These are phyloP conservation scores for Microdochium bolleyi DNA, from an alignment of 2,329 filamentous ascomycete genomes.

Conservation along the genomic window DNA sequence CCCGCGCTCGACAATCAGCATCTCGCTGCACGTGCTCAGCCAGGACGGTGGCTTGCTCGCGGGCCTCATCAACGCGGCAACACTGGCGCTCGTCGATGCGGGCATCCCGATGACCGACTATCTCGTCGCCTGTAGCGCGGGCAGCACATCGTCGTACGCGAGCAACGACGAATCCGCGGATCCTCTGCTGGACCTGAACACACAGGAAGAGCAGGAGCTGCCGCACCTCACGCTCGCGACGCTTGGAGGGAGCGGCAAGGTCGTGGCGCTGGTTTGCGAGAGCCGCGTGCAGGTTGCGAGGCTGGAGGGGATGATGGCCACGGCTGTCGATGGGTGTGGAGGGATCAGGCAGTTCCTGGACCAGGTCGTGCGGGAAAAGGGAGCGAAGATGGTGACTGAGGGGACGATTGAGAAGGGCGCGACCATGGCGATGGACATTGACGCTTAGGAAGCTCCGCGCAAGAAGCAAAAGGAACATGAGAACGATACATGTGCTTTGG, in stretches of 20 bases:
- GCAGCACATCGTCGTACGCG: slow-evolving; percentile 62
- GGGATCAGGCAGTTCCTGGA: slow-evolving; percentile 78
- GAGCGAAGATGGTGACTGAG: slow-evolving; percentile 53
- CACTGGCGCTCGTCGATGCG: slow-evolving; percentile 86
- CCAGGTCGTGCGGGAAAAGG: slow-evolving; percentile 65
- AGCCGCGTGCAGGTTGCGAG: slow-evolving; percentile 75
- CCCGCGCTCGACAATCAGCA: slow-evolving; percentile 75
- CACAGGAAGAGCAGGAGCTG: slow-evolving; percentile 76
- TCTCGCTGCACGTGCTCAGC: slow-evolving; percentile 80
- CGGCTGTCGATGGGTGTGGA: slow-evolving; percentile 86
- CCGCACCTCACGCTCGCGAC: slow-evolving; percentile 84
- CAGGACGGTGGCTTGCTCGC: slow-evolving; percentile 88
- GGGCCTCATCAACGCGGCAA: slow-evolving; percentile 83
- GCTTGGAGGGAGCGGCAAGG: slow-evolving; percentile 63
- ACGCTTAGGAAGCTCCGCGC: too few relatives aligned
- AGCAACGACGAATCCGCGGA: slow-evolving; percentile 63
- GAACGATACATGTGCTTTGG: background rate
- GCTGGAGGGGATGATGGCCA: slow-evolving; percentile 86
- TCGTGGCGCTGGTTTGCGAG: slow-evolving; percentile 78
- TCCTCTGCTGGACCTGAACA: slow-evolving; percentile 73
- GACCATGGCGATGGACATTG: slow-evolving; percentile 43
- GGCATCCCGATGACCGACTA: slow-evolving; percentile 95
- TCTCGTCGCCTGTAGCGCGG: slow-evolving; percentile 79
- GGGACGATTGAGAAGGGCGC: slow-evolving; percentile 40
- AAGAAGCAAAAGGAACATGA: too few relatives aligned